These are phyloP conservation scores for Leucaena leucocephala DNA, from an alignment of 306 rosid genomes.

Conservation along the genomic window DNA sequence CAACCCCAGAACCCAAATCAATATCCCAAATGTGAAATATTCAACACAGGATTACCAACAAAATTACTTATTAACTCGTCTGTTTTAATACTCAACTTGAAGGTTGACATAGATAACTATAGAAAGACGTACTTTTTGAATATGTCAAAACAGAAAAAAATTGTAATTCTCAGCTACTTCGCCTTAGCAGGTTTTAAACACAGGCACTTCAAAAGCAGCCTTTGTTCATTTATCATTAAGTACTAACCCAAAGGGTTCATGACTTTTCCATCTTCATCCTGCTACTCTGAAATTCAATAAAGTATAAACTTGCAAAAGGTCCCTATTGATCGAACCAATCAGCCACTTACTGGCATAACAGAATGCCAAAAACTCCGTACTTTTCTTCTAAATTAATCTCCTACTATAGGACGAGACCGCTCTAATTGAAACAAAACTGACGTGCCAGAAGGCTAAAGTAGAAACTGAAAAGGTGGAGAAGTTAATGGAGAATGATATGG, in stretches of 20 bases:
- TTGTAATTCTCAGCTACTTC: slow-evolving; percentile 5
- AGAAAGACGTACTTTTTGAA: slow-evolving; percentile 1
- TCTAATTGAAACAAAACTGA: not conserved
- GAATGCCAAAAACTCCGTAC: not conserved
- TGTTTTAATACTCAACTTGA: not conserved
- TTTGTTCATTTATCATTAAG: not conserved
- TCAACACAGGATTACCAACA: slow-evolving; percentile 8
- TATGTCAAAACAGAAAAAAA: slow-evolving; percentile 1
- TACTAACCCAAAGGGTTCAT: not conserved
- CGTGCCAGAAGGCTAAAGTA: not conserved
- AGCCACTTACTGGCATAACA: not conserved
- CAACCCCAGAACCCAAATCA: slow-evolving; percentile 2
- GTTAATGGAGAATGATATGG: not conserved
- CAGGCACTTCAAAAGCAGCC: not conserved
- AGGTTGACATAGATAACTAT: not conserved
- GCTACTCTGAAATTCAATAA: not conserved
- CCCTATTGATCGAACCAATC: not conserved
- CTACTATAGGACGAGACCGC: not conserved
- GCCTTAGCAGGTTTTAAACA: not conserved
- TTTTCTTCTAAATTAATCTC: slow-evolving; percentile 3
- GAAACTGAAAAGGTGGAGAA: not conserved
- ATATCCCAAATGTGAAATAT: not conserved
- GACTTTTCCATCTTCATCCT: not conserved
- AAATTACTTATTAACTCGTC: not conserved
- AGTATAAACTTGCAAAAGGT: not conserved